These are phyloP conservation scores for Talaromyces trachyspermus DNA, from an alignment of 495 filamentous ascomycete species.

Conservation along the genomic window DNA sequence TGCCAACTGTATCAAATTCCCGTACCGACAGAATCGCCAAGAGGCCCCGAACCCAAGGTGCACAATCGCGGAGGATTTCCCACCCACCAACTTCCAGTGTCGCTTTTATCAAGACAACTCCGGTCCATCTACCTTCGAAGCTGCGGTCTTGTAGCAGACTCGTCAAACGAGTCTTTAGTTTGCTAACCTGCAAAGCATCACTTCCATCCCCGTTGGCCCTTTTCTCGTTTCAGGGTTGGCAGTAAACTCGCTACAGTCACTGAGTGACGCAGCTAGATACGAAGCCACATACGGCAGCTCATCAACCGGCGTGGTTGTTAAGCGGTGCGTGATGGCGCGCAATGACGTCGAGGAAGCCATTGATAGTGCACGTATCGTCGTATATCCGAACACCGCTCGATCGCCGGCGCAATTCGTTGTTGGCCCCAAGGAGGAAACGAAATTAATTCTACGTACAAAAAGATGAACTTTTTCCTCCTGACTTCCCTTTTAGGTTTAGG, in stretches of 20 bases:
- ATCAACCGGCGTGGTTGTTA: slow-evolving; percentile 54
- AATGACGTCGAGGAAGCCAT: slow-evolving; percentile 27
- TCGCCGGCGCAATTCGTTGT: background rate
- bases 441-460: background rate
- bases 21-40: slow-evolving; percentile 62
- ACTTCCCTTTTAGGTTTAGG: slow-evolving; percentile 1
- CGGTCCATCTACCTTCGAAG: slow-evolving; percentile 65
- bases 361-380: background rate
- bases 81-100: slow-evolving; percentile 72
- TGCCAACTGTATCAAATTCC: slow-evolving; percentile 1
- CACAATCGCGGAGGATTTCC: slow-evolving; percentile 63
- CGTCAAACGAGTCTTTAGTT: slow-evolving; percentile 68
- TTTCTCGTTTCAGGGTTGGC: slow-evolving; percentile 37
- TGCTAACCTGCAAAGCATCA: slow-evolving; percentile 59
- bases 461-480: background rate
- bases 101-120: slow-evolving; percentile 70
- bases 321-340: slow-evolving; percentile 57
- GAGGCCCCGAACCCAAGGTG: slow-evolving; percentile 64
- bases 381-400: too few species aligned
- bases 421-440: background rate
- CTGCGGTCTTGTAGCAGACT: slow-evolving; percentile 66
- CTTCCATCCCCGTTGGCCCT: slow-evolving; percentile 51
- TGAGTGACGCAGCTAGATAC: slow-evolving; percentile 51
- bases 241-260: slow-evolving; percentile 52
- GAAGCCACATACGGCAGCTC: slow-evolving; percentile 58